Base-by-base conservation (phyloP, 768 basidiomycete genomes). In the Lyophyllum semitale region DNA sequence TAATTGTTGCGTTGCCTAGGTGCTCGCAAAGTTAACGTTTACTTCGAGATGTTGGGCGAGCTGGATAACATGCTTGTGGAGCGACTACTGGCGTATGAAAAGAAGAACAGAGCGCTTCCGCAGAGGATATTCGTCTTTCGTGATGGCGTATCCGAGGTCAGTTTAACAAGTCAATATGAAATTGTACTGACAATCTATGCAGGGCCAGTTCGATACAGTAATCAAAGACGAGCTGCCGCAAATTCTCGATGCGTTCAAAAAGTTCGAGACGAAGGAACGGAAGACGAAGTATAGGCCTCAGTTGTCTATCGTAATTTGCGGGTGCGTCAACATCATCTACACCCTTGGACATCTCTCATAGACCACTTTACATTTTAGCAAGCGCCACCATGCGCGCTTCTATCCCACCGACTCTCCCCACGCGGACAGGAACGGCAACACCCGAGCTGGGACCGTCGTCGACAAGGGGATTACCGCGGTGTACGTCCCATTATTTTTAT, bases 81-180 rank as follows among this genome's bases (percentile, higher is more conserved):
- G 53, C 81, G 92, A 1, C 69, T 93, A 32, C 70, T 75, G 48
- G 59, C 76, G 2, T 93, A 81, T 60, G 73, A 82, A 59, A 73
- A 68, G 66, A 82, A 77, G 65, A 89, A 81, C 58, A 79, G 69
- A 54, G 51, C 62, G 0, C 74, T 93, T 1, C 92, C 92, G 0
- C 79, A 84, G 1, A 79, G 90, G 3, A 77, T 94, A 6, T 71
- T 88, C 30, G 76, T 93, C 7, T 94, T 85, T 62, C 84, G 92
- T 15, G 90, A 93, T 68, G 92, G 91, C 37, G 89, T 92, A 3
- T 91, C 89, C 1, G 88, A 89, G 77, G 90, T 87, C 54, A 12
- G 80, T 64, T 5, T 22, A 37, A 25, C 32, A 15, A 44, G n/a
- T 35, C 17, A 12, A 25, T 29, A 15, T 23, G n/a, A 3, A 27